These are phyloP conservation scores for Apiospora marii DNA, from an alignment of 2,329 filamentous ascomycete genomes.

Conservation along the genomic window DNA sequence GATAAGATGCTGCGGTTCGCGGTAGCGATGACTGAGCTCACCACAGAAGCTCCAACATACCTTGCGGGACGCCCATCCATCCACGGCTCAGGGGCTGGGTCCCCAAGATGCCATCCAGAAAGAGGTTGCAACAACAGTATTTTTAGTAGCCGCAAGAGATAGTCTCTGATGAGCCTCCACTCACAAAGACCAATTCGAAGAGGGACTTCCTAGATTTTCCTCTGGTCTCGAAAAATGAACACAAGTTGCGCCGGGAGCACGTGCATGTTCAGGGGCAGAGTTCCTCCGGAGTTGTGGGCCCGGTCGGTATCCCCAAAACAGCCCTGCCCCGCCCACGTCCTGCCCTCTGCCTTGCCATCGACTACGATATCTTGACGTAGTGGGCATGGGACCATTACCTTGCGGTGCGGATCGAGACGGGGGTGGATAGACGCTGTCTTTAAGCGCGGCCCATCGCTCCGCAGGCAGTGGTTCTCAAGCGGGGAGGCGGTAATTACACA, in stretches of 20 bases:
- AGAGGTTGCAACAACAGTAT: background rate
- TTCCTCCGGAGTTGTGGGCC: slow-evolving; percentile 2
- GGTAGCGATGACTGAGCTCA: background rate
- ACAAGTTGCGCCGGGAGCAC: background rate
- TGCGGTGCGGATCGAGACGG: background rate
- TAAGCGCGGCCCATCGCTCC: background rate
- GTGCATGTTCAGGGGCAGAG: background rate
- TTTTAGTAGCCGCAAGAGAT: background rate
- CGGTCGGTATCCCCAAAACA: background rate
- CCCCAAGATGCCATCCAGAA: background rate
- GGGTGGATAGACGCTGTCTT: background rate
- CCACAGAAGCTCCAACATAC: background rate
- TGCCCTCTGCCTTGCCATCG: background rate
- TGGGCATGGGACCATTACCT: background rate
- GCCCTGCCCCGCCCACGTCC: background rate
- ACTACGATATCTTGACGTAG: background rate
- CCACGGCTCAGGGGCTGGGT: background rate
- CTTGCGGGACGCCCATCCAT: too few relatives aligned
- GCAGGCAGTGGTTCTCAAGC: too few relatives aligned
- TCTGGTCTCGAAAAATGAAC: background rate
- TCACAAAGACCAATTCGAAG: background rate
- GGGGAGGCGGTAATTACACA: background rate
- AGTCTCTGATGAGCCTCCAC: background rate
- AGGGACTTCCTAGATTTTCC: background rate
- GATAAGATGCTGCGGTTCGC: background rate